phyloP scores from a whole-genome alignment of 208 protist species.

The Acanthamoeba healyi region DNA sequence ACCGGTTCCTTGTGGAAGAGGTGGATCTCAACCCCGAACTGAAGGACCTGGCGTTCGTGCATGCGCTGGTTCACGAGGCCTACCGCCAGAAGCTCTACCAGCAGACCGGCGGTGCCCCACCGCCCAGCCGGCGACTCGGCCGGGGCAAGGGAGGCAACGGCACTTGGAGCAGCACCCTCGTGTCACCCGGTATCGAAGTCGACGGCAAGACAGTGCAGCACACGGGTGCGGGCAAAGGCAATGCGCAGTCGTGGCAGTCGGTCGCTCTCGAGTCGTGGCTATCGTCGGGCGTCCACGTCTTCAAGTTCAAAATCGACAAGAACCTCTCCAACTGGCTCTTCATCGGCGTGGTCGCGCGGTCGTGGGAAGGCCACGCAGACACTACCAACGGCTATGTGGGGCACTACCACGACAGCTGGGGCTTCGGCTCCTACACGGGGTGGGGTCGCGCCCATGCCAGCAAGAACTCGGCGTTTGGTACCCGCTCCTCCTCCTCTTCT shows the following conservation, averaged over 20 bases:
- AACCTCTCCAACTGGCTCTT: slow-evolving; percentile 66
- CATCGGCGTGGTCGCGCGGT: background rate
- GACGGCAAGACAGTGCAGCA: background rate
- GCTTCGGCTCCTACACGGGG: slow-evolving; percentile 16
- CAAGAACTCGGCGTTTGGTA: slow-evolving; percentile 36
- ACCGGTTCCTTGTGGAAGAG: slow-evolving; percentile 44
- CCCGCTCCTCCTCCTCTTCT: background rate
- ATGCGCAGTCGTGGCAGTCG: background rate
- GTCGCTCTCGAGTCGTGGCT: background rate
- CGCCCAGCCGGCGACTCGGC: background rate
- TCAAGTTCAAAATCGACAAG: slow-evolving; percentile 18
- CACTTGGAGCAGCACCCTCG: background rate
- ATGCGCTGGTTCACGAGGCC: slow-evolving; percentile 43
- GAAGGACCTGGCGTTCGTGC: background rate
- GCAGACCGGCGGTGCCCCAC: background rate
- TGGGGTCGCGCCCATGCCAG: slow-evolving; percentile 25
- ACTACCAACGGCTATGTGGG: background rate
- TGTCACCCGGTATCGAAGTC: background rate
- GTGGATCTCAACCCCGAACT: slow-evolving; percentile 45
- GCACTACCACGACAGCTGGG: slow-evolving; percentile 28
- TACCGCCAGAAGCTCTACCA: slow-evolving; percentile 56
- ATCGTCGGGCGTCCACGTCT: slow-evolving; percentile 6
- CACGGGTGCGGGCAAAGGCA: background rate
- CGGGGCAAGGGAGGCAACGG: background rate
- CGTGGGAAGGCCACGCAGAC: background rate